Conservation (phyloP, 2,329 filamentous ascomycete genomes). For the Botrytis pseudocinerea region DNA sequence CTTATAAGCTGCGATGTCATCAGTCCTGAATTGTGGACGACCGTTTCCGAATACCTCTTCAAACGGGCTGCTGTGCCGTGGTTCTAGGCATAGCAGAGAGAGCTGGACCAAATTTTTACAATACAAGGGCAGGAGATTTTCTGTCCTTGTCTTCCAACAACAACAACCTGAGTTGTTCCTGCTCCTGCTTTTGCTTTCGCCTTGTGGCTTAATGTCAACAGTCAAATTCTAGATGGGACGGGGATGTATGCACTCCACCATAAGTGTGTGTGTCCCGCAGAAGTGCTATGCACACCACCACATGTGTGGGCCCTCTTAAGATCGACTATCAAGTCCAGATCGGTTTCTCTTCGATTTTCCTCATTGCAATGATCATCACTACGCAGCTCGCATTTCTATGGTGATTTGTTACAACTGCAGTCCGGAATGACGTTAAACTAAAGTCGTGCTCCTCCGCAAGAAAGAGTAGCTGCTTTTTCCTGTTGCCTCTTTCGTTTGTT, state of each 20-base stretch:
- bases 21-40: not conserved
- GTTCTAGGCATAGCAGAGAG: not conserved
- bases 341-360: no score
- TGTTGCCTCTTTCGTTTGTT: not conserved
- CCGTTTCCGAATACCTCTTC: not conserved
- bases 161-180: not conserved
- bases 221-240: not conserved
- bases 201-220: not conserved
- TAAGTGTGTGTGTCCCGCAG: not conserved
- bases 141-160: not conserved
- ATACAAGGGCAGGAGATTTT: no score
- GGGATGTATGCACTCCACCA: not conserved
- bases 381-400: not conserved
- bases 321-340: not conserved
- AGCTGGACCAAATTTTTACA: not conserved
- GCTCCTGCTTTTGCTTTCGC: not conserved
- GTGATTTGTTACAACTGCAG: not conserved
- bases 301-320: not conserved
- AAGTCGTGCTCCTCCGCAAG: no score
- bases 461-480: no score
- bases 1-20: not conserved
- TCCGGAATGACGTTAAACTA: constrained; percentile 5
- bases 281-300: not conserved
- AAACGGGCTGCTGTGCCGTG: not conserved
- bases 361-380: not conserved